phyloP scores from a whole-genome alignment of 768 basidiomycete species.

The Phlegmacium glaucopus region DNA sequence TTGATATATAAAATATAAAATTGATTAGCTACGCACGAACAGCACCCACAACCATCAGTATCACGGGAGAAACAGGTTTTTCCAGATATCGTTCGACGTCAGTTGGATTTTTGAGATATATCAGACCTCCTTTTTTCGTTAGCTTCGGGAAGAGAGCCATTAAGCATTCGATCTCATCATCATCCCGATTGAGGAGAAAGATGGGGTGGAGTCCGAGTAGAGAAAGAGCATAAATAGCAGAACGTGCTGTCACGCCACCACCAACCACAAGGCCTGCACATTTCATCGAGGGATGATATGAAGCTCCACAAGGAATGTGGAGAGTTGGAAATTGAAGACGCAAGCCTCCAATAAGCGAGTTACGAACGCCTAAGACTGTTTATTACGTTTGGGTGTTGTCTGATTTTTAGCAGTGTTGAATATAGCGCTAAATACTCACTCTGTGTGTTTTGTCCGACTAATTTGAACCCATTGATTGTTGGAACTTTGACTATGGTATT shows the following conservation, averaged over 20 bases:
- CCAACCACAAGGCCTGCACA: conserved; percentile 31
- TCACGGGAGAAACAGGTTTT: conserved; percentile 6
- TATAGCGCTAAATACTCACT: background rate
- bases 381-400: too few relatives aligned
- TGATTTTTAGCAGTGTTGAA: too few relatives aligned
- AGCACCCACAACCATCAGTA: conserved; percentile 32
- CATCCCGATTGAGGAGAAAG: conserved; percentile 29
- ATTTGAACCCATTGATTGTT: background rate
- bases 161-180: conserved; percentile 26
- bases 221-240: conserved; percentile 36
- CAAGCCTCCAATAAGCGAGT: background rate
- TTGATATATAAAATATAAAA: background rate
- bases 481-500: background rate
- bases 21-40: conserved; percentile 24
- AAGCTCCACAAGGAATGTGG: background rate
- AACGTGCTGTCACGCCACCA: conserved; percentile 36
- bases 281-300: background rate
- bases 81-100: conserved; percentile 28
- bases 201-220: conserved; percentile 58
- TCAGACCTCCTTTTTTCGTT: conserved; percentile 19
- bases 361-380: background rate
- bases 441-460: background rate
- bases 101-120: conserved; percentile 27
- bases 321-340: background rate
- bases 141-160: conserved; percentile 15